Percentiles rank a stretch among this genome's conserved stretches.
Evolutionary conservation across 805 yeast species (phyloP).

Genomic region (Barnettozyma salicaria): DNA sequence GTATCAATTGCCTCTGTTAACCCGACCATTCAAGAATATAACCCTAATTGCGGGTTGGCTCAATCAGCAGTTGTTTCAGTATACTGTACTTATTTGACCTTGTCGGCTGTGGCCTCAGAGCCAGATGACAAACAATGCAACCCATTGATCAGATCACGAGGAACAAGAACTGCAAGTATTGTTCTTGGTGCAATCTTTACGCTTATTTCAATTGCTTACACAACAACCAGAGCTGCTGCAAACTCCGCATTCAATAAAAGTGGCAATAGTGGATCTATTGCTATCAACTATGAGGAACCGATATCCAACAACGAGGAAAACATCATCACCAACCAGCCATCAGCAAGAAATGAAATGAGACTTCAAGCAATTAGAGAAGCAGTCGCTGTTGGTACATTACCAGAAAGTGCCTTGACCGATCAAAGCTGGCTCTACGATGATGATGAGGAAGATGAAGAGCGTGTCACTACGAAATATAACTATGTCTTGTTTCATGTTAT

Average conservation of each 20-base stretch:
- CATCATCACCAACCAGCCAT: conserved; percentile 42
- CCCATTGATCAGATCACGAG: conserved; percentile 82
- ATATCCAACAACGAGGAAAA: conserved; percentile 22
- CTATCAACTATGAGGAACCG: conserved; percentile 28
- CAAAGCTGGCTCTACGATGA: conserved; percentile 49
- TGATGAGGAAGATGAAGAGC: conserved; percentile 51
- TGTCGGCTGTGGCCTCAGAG: conserved; percentile 92
- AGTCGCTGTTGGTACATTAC: conserved; percentile 92
- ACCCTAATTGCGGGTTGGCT: conserved; percentile 94
- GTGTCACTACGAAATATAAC: conserved; percentile 65
- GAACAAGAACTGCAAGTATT: conserved; percentile 85
- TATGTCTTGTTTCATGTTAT: conserved; percentile 85
- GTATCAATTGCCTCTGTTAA: conserved; percentile 69
- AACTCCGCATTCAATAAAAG: conserved; percentile 55
- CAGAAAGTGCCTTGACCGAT: conserved; percentile 84
- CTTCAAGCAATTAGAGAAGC: conserved; percentile 87
- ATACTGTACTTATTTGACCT: conserved; percentile 84
- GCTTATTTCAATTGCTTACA: conserved; percentile 90
- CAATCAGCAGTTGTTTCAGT: conserved; percentile 94
- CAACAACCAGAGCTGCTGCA: conserved; percentile 95
- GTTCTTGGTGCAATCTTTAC: conserved; percentile 91
- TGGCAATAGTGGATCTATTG: conserved; percentile 31
- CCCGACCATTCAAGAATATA: conserved; percentile 82
- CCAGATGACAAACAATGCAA: conserved; percentile 93
- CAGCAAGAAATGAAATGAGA: conserved; percentile 64